Conservation (phyloP, 306 rosid genomes). For the Gastrolobium bilobum region DNA sequence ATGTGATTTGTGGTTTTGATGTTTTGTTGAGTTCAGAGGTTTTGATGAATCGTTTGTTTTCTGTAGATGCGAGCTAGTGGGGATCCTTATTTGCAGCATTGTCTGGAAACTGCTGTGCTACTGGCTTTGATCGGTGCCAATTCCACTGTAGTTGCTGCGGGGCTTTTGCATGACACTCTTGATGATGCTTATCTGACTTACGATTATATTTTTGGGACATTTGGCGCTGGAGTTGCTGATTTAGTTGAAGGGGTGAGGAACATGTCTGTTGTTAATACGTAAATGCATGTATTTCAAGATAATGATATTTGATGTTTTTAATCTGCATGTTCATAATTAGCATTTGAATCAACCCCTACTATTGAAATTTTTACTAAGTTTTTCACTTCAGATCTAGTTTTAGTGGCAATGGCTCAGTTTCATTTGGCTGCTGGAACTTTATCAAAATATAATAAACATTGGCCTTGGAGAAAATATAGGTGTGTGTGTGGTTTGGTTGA, state of each 20-base stretch:
- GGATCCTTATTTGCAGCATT: slow-evolving; percentile 94
- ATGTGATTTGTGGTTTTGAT: slow-evolving; percentile 27
- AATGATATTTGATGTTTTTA: slow-evolving; percentile 16
- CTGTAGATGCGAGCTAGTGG: slow-evolving; percentile 90
- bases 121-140: slow-evolving; percentile 93
- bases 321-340: slow-evolving; percentile 35
- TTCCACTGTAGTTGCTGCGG: slow-evolving; percentile 94
- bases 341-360: neutral
- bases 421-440: slow-evolving; percentile 29
- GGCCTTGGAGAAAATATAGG: slow-evolving; percentile 1
- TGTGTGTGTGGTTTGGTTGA: neutral
- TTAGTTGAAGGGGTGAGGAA: slow-evolving; percentile 90
- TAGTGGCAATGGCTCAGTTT: neutral
- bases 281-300: slow-evolving; percentile 13
- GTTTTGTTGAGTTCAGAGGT: slow-evolving; percentile 34
- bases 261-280: slow-evolving; percentile 36
- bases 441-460: neutral
- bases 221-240: slow-evolving; percentile 90
- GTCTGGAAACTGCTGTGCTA: slow-evolving; percentile 92
- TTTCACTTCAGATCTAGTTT: slow-evolving; percentile 36
- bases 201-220: slow-evolving; percentile 72
- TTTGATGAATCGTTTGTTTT: slow-evolving; percentile 37
- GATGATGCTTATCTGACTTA: slow-evolving; percentile 82
- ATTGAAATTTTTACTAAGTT: neutral
- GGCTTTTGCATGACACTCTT: slow-evolving; percentile 95